Evolutionary conservation across 352 stramenopile species (phyloP).

Genomic region (Globisporangium nodosum): DNA sequence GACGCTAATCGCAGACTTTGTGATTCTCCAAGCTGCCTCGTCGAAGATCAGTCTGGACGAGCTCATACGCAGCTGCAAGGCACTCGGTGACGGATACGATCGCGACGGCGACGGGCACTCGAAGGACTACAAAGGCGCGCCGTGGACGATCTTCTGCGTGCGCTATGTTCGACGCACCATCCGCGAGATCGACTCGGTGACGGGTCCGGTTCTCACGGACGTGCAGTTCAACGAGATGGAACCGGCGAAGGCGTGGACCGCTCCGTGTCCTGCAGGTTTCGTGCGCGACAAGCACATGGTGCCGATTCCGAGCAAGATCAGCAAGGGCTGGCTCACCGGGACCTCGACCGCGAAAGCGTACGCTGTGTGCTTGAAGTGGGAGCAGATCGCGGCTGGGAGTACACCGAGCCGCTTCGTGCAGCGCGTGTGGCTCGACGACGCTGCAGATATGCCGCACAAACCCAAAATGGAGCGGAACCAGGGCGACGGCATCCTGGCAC

Average conservation of each 20-base stretch:
- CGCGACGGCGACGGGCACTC: slow-evolving; percentile 41
- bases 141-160: slow-evolving; percentile 43
- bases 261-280: slow-evolving; percentile 21
- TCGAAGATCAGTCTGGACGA: slow-evolving; percentile 24
- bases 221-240: slow-evolving; percentile 33
- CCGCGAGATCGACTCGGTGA: slow-evolving; percentile 21
- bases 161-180: slow-evolving; percentile 21
- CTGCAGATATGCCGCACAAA: slow-evolving; percentile 26
- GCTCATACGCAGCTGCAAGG: slow-evolving; percentile 20
- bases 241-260: slow-evolving; percentile 17
- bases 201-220: slow-evolving; percentile 20
- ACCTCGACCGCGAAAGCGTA: slow-evolving; percentile 22
- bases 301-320: slow-evolving; percentile 30
- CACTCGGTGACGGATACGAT: slow-evolving; percentile 21
- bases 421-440: slow-evolving; percentile 41
- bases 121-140: slow-evolving; percentile 33
- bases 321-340: slow-evolving; percentile 26
- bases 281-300: slow-evolving; percentile 22
- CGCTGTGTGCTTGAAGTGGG: slow-evolving; percentile 33
- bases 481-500: slow-evolving; percentile 1
- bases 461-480: slow-evolving; percentile 16
- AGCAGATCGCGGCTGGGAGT: slow-evolving; percentile 7
- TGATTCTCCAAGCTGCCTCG: slow-evolving; percentile 23
- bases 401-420: slow-evolving; percentile 24
- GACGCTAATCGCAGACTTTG: slow-evolving; percentile 28